These are phyloP conservation scores for Calocybe gambosa DNA, from an alignment of 1,284 basidiomycete genomes.

Conservation along the genomic window DNA sequence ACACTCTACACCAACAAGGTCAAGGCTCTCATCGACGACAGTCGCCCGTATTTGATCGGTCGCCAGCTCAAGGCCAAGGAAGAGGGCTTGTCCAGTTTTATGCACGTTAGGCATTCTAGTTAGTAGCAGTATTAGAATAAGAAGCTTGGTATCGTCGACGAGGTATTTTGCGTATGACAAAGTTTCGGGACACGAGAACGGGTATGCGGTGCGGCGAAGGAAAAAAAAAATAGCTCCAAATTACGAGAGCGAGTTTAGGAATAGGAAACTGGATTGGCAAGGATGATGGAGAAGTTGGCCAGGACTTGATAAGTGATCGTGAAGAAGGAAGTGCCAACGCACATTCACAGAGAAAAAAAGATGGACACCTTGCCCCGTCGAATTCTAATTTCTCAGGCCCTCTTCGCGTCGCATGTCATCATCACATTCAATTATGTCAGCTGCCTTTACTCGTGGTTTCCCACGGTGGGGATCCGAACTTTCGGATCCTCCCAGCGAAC, in stretches of 20 bases:
- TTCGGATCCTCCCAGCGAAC: neutral
- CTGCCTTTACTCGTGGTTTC: conserved; percentile 9
- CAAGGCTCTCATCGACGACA: conserved; percentile 73
- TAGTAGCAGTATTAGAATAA: conserved; percentile 9
- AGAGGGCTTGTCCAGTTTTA: conserved; percentile 55
- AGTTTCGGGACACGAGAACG: neutral
- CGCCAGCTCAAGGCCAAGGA: conserved; percentile 74
- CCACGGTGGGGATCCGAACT: conserved; percentile 5
- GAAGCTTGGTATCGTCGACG: conserved; percentile 16
- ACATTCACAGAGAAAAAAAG: conserved; percentile 14
- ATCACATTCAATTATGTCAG: conserved; percentile 12
- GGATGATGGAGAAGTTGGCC: neutral
- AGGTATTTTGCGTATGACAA: conserved; percentile 15
- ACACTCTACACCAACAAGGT: conserved; percentile 70
- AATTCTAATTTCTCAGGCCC: conserved; percentile 13
- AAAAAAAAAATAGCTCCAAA: conserved; percentile 3
- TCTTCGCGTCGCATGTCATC: conserved; percentile 14
- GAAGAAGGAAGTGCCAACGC: conserved; percentile 14
- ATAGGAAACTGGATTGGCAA: neutral
- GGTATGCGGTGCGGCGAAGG: conserved; percentile 7
- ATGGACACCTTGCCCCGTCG: conserved; percentile 13
- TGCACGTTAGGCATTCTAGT: conserved; percentile 41
- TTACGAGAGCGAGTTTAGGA: conserved; percentile 4
- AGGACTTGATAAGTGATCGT: conserved; percentile 11
- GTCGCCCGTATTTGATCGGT: conserved; percentile 75